Evolutionary conservation across 805 yeast genomes (phyloP).

Genomic region (Candida dendrica): DNA sequence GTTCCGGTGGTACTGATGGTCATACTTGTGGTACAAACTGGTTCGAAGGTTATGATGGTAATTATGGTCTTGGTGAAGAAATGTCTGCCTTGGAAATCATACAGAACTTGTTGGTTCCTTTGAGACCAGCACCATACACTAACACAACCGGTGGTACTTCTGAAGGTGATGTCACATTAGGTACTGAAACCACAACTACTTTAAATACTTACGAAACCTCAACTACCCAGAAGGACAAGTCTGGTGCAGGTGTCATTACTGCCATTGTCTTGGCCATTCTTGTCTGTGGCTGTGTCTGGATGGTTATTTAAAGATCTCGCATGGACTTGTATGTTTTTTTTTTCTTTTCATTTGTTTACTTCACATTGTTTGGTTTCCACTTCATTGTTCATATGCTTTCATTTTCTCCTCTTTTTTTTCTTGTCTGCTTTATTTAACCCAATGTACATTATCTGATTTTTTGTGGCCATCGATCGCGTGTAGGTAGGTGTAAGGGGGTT

Average conservation of each 20-base stretch:
- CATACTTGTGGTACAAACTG: conserved; percentile 73
- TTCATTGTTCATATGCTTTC: too few species aligned
- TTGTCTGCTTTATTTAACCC: too few species aligned
- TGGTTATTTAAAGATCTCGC: conserved; percentile 39
- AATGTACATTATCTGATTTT: too few species aligned
- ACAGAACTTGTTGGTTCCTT: conserved; percentile 36
- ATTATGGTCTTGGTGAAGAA: conserved; percentile 74
- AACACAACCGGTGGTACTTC: conserved; percentile 47
- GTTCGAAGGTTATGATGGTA: conserved; percentile 48
- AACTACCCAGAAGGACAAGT: conserved; percentile 60
- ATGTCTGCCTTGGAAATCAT: conserved; percentile 66
- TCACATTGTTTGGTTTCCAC: too few species aligned
- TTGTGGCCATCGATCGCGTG: too few species aligned
- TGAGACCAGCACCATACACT: conserved; percentile 48
- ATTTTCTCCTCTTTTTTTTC: too few species aligned
- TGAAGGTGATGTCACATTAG: conserved; percentile 47
- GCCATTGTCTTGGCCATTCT: conserved; percentile 59
- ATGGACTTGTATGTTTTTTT: too few species aligned
- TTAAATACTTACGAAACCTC: conserved; percentile 28
- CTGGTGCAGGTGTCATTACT: conserved; percentile 87
- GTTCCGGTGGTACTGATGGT: conserved; percentile 69
- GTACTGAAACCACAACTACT: conserved; percentile 34
- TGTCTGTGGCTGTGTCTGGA: conserved; percentile 71
- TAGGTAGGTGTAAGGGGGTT: too few species aligned
- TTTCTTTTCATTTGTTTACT: too few species aligned